Conservation (phyloP, 2,329 filamentous ascomycete genomes). For the Aspergillus versicolor region DNA sequence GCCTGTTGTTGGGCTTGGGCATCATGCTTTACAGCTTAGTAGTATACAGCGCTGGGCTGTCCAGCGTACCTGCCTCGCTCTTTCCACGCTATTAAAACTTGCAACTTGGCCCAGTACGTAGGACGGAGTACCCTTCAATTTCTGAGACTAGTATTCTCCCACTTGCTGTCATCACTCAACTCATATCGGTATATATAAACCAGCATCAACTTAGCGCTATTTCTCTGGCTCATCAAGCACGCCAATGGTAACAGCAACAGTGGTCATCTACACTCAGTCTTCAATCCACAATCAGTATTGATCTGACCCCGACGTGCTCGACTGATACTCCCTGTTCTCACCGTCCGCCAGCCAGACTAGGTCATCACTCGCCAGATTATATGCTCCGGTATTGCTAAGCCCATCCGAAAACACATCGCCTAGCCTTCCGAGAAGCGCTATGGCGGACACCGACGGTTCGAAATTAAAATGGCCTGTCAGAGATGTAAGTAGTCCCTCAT, state of each 20-base stretch:
- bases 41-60: neutral
- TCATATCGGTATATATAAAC: neutral
- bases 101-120: too few relatives aligned
- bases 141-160: neutral
- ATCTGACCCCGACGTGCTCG: neutral
- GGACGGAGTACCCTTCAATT: neutral
- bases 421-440: neutral
- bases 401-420: neutral
- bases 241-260: neutral
- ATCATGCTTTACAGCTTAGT: neutral
- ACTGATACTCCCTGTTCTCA: neutral
- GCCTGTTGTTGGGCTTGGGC: neutral
- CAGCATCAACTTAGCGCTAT: neutral
- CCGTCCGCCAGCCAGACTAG: neutral
- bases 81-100: neutral
- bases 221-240: neutral
- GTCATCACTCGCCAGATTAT: neutral
- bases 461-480: conserved; percentile 31
- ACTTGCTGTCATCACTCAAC: neutral
- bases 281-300: neutral
- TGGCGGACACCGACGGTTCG: neutral
- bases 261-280: neutral
- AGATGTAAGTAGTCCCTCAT: conserved; percentile 34
- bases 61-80: conserved; percentile 9
- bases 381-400: neutral